phyloP scores from a whole-genome alignment of 2,329 filamentous ascomycete genomes.

The Cladosporium sp. region DNA sequence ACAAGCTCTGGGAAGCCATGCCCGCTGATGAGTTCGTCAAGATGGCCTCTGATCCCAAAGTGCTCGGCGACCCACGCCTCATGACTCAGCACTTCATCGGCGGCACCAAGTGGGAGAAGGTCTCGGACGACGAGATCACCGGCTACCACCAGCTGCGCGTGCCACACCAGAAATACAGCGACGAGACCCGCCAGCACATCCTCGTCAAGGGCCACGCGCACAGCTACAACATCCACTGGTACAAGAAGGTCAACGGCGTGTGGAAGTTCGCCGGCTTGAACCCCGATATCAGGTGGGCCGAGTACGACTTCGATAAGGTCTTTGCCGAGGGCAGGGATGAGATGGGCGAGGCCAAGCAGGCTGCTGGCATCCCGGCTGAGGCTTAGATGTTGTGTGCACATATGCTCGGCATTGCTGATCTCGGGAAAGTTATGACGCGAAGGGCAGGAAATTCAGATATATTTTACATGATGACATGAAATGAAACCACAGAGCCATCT shows the following conservation, averaged over 20 bases:
- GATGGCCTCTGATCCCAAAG: conserved; percentile 53
- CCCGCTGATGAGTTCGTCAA: conserved; percentile 54
- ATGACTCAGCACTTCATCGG: conserved; percentile 61
- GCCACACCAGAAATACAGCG: conserved; percentile 58
- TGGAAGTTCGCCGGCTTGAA: conserved; percentile 60
- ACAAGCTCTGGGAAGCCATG: conserved; percentile 58
- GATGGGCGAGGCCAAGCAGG: conserved; percentile 17
- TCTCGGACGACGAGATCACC: conserved; percentile 49
- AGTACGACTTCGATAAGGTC: conserved; percentile 58
- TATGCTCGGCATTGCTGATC: not conserved
- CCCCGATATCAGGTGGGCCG: conserved; percentile 56
- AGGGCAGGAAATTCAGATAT: not conserved
- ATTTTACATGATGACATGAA: conserved; percentile 10
- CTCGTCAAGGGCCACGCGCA: conserved; percentile 58
- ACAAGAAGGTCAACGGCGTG: conserved; percentile 57
- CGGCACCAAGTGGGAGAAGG: conserved; percentile 54
- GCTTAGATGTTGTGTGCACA: not conserved
- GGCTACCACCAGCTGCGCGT: conserved; percentile 60
- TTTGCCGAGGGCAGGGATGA: conserved; percentile 49
- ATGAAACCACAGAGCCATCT: not conserved
- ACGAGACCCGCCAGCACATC: conserved; percentile 48
- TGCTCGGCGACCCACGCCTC: conserved; percentile 56
- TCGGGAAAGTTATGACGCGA: not conserved
- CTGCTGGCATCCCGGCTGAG: conserved; percentile 14
- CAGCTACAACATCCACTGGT: conserved; percentile 55